Evolutionary conservation across 2,329 filamentous ascomycete species (phyloP), one percentile per base, ranked within the genome.

Genomic region (Aspergillus sp.): DNA sequence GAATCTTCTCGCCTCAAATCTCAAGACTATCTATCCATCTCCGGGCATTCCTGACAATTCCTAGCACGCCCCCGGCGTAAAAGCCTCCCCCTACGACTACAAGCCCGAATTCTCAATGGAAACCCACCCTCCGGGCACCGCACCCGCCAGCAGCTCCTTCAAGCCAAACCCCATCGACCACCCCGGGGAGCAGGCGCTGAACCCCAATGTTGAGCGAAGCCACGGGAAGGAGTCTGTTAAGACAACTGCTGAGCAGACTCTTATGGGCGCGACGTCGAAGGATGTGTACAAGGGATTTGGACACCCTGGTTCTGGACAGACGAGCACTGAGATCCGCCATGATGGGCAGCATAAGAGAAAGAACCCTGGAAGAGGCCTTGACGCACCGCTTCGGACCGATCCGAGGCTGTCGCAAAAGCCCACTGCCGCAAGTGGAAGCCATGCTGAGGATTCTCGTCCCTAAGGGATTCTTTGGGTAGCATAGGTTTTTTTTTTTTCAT

Each of bases 21-120:
- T 6, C 30, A 28, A 28, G 25, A 28, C 4, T 28, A 28, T 28
- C 25, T 7, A 28, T 3, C 25, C 25, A 28, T 19, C 19, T 19
- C 19, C 19, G 19, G 34, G 11, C 34, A 41, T 41, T 11, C 13
- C 11, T 41, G 13, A 41, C 34, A 15, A 15, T n/a, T 7, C 34
- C 7, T 67, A 91, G 88, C 89, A 92, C 75, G 81, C 87, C 71
- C 83, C 84, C 3, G 89, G 89, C 56, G 79, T 83, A 67, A 82
- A 85, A 63, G 82, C 86, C 60, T 85, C 85, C 69, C 75, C 75
- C n/a, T 66, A 69, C 13, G 79, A 81, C 64, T 85, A 87, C 66
- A 87, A 76, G 13, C 86, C 86, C 22, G 89, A 90, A 70, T 92
- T 90, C 80, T 80, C 84, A 69, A 84, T 85, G 25, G 67, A 92